Evolutionary conservation across 768 basidiomycete species (phyloP).

Genomic region (Phanerodontia chrysosporium): DNA sequence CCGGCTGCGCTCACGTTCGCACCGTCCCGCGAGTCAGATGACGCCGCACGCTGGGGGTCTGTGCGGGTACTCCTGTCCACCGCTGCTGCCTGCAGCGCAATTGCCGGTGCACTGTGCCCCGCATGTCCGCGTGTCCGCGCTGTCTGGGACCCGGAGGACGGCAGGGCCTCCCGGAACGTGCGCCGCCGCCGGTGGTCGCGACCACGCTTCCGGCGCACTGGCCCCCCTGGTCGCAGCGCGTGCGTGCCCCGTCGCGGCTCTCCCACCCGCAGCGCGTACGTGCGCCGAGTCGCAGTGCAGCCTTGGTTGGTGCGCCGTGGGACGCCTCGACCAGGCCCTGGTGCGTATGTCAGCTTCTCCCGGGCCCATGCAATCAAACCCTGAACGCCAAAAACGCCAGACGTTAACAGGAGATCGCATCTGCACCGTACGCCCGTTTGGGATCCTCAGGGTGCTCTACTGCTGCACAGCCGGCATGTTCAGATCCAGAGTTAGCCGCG

Average conservation of each 20-base stretch:
- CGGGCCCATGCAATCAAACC: not conserved
- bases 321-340: not conserved
- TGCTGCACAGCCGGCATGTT: not conserved
- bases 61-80: not conserved
- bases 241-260: not conserved
- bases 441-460: not conserved
- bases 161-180: not conserved
- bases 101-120: not conserved
- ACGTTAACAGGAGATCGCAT: not conserved
- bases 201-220: no score
- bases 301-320: not conserved
- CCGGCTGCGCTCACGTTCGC: not conserved
- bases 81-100: not conserved
- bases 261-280: not conserved
- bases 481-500: not conserved
- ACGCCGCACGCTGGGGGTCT: not conserved
- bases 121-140: not conserved
- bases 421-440: conserved; percentile 9
- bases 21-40: not conserved
- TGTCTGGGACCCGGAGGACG: not conserved
- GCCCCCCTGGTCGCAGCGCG: not conserved
- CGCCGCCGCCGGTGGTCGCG: no score
- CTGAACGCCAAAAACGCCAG: not conserved
- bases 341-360: not conserved
- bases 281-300: not conserved